Evolutionary conservation across 106 monocot species (phyloP), one percentile per base, ranked within the genome.

Genomic region (Allium sativum): DNA sequence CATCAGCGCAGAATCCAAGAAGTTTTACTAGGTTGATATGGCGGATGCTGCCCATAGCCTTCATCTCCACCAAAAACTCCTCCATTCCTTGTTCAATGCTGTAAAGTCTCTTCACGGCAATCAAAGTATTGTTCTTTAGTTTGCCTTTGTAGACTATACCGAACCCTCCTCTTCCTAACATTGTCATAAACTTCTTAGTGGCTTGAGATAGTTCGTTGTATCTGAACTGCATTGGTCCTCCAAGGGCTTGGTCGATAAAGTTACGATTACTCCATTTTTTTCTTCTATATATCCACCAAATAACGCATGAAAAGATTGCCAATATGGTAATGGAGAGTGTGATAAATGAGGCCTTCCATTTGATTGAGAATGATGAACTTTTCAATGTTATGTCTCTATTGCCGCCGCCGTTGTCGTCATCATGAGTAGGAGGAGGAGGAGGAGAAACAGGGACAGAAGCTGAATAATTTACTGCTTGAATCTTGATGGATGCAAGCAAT

Each of bases 1-100:
- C 68, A 8, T 63, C 62, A 12, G 62, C 59, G 52, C 76, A 81
- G 53, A 64, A 81, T 0, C 76, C 76, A 14, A 76, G 15, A 12
- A 76, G 46, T 13, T 59, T 68, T 10, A 81, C 72, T 17, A 81
- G 59, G 45, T 81, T 69, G n/a, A 73, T 52, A 48, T 81, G 81
- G 55, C 77, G 73, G 48, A 81, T 70, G 64, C 52, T 61, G 3
- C 70, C 59, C 42, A 70, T 61, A 13, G 61, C 44, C 41, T 43
- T 57, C 47, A 70, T 61, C 40, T 69, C 65, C 44, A 11, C 67
- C 15, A 76, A 21, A 44, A 81, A 72, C 40, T 76, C 68, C 16
- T 47, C 16, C 51, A 16, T 67, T 12, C 59, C 59, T 40, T 60
- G 48, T 13, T 51, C 50, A 6, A 60, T 42, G 14, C 41, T 10